Evolutionary conservation across 768 basidiomycete genomes (phyloP).

Genomic region (Coprinopsis marcescibilis): DNA sequence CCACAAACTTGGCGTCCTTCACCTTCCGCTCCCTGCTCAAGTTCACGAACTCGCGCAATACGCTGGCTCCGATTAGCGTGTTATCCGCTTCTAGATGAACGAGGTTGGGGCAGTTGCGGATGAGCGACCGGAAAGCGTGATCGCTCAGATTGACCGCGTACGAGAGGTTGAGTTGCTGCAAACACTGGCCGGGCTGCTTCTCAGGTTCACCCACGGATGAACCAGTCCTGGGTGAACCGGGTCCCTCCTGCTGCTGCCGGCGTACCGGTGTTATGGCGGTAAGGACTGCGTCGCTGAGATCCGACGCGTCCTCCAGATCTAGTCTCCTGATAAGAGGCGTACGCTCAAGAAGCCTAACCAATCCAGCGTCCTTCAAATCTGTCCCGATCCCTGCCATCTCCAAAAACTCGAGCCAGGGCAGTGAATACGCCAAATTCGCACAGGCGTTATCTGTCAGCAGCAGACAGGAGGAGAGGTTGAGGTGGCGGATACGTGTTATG

Average conservation of each 20-base stretch:
- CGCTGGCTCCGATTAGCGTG: conserved; percentile 58
- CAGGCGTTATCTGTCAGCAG: conserved; percentile 73
- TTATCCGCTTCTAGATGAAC: conserved; percentile 72
- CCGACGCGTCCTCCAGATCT: conserved; percentile 80
- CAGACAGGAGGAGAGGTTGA: conserved; percentile 65
- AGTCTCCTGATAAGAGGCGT: conserved; percentile 67
- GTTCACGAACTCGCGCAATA: conserved; percentile 65
- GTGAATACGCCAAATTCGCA: conserved; percentile 59
- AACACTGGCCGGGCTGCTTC: conserved; percentile 50
- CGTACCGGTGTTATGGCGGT: conserved; percentile 55
- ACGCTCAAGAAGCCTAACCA: conserved; percentile 62
- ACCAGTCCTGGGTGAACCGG: too few species aligned
- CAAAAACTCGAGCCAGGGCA: conserved; percentile 70
- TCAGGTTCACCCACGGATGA: conserved; percentile 11
- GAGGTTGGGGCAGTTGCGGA: conserved; percentile 57
- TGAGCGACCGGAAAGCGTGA: conserved; percentile 56
- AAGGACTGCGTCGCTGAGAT: conserved; percentile 71
- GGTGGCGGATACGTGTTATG: conserved; percentile 65
- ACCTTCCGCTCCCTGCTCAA: conserved; percentile 42
- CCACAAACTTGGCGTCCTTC: conserved; percentile 52
- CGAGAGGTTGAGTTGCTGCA: conserved; percentile 72
- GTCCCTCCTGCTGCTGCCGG: too few species aligned
- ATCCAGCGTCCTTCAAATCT: conserved; percentile 66
- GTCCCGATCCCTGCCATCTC: conserved; percentile 75
- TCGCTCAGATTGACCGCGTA: conserved; percentile 60